phyloP scores from a whole-genome alignment of 1,284 basidiomycete genomes.

The Cryptococcus sp. region DNA sequence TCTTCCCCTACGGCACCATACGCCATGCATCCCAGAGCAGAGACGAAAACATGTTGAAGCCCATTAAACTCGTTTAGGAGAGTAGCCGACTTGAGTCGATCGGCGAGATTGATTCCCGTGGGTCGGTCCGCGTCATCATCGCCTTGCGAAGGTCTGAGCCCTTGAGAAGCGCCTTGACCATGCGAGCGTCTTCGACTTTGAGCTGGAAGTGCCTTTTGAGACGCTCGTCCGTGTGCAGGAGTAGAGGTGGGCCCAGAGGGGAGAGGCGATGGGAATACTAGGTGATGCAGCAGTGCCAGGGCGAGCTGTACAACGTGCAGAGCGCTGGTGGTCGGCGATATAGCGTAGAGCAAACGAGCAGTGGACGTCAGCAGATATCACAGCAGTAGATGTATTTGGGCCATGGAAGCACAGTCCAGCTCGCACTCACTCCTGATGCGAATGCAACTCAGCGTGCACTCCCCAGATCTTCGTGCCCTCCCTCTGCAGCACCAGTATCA shows the following conservation, averaged over 20 bases:
- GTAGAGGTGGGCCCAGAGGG: neutral
- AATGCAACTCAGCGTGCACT: constrained; percentile 17
- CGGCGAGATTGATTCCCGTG: constrained; percentile 37
- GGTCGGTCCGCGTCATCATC: constrained; percentile 17
- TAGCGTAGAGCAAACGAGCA: neutral
- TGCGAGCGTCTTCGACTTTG: too few species aligned
- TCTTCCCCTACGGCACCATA: constrained; percentile 63
- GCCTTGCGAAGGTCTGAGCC: neutral
- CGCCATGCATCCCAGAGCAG: constrained; percentile 71
- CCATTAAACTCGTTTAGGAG: constrained; percentile 60
- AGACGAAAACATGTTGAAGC: constrained; percentile 72
- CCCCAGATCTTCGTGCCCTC: constrained; percentile 39
- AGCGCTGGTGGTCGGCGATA: constrained; percentile 20
- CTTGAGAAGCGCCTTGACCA: constrained; percentile 3
- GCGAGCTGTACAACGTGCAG: constrained; percentile 31
- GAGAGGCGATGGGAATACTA: constrained; percentile 40
- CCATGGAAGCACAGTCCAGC: neutral
- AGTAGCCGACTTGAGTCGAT: constrained; percentile 19
- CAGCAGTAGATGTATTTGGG: neutral
- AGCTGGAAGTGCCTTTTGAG: too few species aligned
- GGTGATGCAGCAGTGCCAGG: constrained; percentile 42
- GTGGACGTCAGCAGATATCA: neutral
- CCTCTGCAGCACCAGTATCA: constrained; percentile 35
- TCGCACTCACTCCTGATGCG: constrained; percentile 26
- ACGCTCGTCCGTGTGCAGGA: neutral